Conservation (phyloP, 257 asterid species). For the Apocynum venetum region DNA sequence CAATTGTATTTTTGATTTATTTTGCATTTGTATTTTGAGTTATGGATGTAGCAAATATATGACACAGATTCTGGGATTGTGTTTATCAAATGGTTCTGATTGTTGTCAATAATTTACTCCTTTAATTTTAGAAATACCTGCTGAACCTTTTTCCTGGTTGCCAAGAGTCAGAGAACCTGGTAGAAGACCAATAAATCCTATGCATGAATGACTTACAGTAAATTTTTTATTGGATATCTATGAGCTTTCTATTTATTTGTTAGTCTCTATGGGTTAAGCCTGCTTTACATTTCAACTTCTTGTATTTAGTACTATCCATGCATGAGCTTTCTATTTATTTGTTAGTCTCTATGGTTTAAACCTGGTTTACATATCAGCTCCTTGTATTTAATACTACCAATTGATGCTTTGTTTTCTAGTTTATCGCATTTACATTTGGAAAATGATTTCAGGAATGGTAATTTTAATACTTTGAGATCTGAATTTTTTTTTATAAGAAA, state of each 20-base stretch:
- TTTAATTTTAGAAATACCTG: too few relatives aligned
- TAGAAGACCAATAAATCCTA: background rate
- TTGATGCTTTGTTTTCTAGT: background rate
- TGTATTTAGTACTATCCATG: too few relatives aligned
- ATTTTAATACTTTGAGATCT: too few relatives aligned
- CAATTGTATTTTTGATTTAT: background rate
- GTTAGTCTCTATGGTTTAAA: too few relatives aligned
- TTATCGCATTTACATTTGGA: background rate
- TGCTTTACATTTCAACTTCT: background rate
- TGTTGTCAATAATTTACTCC: background rate
- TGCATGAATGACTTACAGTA: background rate
- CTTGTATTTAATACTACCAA: background rate
- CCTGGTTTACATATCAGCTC: too few relatives aligned
- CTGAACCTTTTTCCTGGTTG: background rate
- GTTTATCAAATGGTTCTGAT: background rate
- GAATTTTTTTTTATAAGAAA: too few relatives aligned
- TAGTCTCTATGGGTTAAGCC: background rate
- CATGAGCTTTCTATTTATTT: too few relatives aligned
- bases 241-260: background rate
- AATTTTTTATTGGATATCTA: background rate
- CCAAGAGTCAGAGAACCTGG: background rate
- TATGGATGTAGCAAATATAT: background rate
- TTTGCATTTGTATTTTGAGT: background rate
- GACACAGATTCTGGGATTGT: background rate
- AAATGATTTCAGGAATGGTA: background rate